Percentiles rank a stretch among this genome's conserved stretches.
Evolutionary conservation across 768 basidiomycete species (phyloP).

Genomic region (Lenzites betulinus): DNA sequence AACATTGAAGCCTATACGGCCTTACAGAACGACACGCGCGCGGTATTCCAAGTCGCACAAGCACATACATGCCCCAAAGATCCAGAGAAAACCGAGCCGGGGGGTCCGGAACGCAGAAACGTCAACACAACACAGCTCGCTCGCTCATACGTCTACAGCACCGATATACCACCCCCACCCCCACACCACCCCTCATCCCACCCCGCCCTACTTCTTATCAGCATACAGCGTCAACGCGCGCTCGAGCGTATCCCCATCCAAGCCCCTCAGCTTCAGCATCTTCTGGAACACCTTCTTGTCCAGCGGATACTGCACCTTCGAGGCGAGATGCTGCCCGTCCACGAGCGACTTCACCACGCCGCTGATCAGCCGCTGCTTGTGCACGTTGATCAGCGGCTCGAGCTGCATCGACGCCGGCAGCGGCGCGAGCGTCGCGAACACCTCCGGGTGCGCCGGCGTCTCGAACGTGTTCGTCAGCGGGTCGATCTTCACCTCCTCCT

Average conservation of each 20-base stretch:
- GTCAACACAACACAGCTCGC: conserved; percentile 9
- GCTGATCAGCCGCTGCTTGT: conserved; percentile 84
- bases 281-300: conserved; percentile 79
- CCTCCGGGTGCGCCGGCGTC: conserved; percentile 73
- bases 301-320: conserved; percentile 64
- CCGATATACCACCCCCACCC: conserved; percentile 13
- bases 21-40: too few species aligned
- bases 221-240: conserved; percentile 45
- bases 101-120: conserved; percentile 2
- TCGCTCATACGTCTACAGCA: conserved; percentile 11
- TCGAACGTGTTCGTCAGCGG: conserved; percentile 63
- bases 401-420: conserved; percentile 78
- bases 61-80: neutral
- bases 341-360: conserved; percentile 80
- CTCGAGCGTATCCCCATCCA: conserved; percentile 57
- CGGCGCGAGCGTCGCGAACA: conserved; percentile 70
- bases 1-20: too few species aligned
- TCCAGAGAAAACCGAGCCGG: neutral
- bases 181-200: neutral
- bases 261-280: conserved; percentile 69
- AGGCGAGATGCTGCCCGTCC: conserved; percentile 80
- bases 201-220: conserved; percentile 12
- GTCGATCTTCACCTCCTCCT: conserved; percentile 66
- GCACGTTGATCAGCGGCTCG: conserved; percentile 85
- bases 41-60: neutral